phyloP scores from a whole-genome alignment of 176 grass and related monocot species.

The Leersia perrieri region DNA sequence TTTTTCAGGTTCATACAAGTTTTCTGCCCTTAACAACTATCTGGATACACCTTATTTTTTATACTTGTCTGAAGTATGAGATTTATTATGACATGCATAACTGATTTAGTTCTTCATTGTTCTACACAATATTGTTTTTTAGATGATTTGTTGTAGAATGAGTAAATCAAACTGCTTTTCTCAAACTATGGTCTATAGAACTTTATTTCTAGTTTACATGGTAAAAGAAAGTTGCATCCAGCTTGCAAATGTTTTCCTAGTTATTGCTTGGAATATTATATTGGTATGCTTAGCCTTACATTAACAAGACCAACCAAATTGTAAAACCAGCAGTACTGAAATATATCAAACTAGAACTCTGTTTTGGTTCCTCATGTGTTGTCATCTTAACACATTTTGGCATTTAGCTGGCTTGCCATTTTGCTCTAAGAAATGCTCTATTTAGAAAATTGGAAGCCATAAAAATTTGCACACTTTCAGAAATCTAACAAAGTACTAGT shows the following conservation, averaged over 20 bases:
- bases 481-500: not conserved
- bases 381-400: not conserved
- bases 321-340: constrained; percentile 2
- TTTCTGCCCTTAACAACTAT: not conserved
- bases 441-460: not conserved
- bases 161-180: not conserved
- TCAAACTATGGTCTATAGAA: not conserved
- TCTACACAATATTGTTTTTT: not conserved
- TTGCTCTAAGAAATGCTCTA: not conserved
- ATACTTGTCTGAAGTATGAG: constrained; percentile 17
- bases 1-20: constrained; percentile 68
- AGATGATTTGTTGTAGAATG: not conserved
- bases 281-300: not conserved
- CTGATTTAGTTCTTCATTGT: not conserved
- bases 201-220: not conserved
- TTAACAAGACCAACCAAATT: constrained; percentile 21
- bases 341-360: not conserved
- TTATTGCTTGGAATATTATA: not conserved
- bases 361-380: not conserved
- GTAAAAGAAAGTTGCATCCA: not conserved
- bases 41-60: not conserved
- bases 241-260: not conserved
- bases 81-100: not conserved
- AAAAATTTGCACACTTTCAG: not conserved
- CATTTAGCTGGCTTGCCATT: not conserved